Base-by-base conservation (phyloP, 768 basidiomycete genomes). In the Lactarius sanguifluus region DNA sequence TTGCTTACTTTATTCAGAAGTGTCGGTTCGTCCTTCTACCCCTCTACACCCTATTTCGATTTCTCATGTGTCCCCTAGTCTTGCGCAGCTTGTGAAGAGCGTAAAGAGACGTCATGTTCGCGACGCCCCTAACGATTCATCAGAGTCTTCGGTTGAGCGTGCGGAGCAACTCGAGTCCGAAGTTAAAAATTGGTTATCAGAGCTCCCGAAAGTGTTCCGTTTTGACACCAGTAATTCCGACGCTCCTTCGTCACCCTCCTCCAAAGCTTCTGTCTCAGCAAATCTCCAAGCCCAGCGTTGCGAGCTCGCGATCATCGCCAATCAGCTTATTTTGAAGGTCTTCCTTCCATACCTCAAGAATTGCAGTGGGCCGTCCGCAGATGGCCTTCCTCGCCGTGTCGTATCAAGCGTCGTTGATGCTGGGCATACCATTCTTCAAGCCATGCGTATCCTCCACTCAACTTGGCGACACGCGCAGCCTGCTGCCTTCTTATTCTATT, bases 341-440 rank as follows among this genome's bases (percentile, higher is more conserved):
- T 91, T 87, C 73, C 72, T 85, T n/a, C 90, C 91, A 0, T 89
- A 91, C 75, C 75, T 91, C 66, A 75, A 74, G 69, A 69, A 71
- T 50, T 67, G 56, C 71, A 72, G 66, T 41, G 67, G 43, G 59
- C 72, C 62, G 61, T 73, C 61, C 63, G 70, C 71, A 66, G 64
- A 76, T 61, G 72, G 76, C 62, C 73, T 79, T 13, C 77, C 79
- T 62, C 81, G 81, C 64, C 84, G 86, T 65, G 86, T 86, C 1
- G 80, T 82, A 16, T 79, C 83, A 43, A 84, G 85, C 40, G 82
- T 82, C 36, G 79, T 89, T 47, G 83, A 82, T 61, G 89, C 91
- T 1, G 88, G 89, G 12, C 89, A 90, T 71, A 75, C 76, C 2
- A 82, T 91, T 64, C 78, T 91, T 41, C 81, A 80, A 64, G 84